These are phyloP conservation scores for Leptographium procerum DNA, from an alignment of 2,329 filamentous ascomycete species.

Conservation along the genomic window DNA sequence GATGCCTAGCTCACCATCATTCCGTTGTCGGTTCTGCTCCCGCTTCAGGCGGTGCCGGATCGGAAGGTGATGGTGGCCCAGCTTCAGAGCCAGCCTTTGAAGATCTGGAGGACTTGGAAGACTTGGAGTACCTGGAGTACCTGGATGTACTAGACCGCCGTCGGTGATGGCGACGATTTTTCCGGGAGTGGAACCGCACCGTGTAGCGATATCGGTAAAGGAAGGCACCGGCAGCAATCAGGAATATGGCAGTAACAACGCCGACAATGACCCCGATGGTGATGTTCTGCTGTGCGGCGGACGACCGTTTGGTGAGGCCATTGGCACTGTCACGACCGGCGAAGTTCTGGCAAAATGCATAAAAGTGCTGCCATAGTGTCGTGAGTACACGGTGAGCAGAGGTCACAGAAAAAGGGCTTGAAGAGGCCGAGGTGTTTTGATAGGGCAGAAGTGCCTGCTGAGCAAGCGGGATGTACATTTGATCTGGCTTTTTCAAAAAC, in stretches of 20 bases:
- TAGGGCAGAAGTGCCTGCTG: not conserved
- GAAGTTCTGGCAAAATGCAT: not conserved
- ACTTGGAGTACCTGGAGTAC: conserved; percentile 6
- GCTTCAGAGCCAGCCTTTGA: not conserved
- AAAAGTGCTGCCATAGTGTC: not conserved
- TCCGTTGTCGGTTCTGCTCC: not conserved
- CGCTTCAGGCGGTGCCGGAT: not conserved
- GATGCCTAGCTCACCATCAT: not conserved
- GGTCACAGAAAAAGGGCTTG: too few relatives aligned
- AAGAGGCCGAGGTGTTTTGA: not conserved
- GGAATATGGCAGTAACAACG: conserved; percentile 5
- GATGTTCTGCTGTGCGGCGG: conserved; percentile 6
- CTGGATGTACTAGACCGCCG: conserved; percentile 3
- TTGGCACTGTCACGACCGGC: not conserved
- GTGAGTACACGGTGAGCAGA: not conserved
- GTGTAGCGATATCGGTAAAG: conserved; percentile 8
- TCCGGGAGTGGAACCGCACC: conserved; percentile 1
- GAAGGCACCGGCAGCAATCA: conserved; percentile 2
- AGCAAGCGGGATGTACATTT: conserved; percentile 1
- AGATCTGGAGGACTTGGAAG: not conserved
- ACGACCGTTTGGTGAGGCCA: not conserved
- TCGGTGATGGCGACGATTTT: not conserved
- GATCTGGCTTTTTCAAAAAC: not conserved
- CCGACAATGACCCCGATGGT: conserved; percentile 11
- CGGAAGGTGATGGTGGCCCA: not conserved